These are phyloP conservation scores for Monosporascus sp. DNA, from an alignment of 2,329 filamentous ascomycete genomes.

Conservation along the genomic window DNA sequence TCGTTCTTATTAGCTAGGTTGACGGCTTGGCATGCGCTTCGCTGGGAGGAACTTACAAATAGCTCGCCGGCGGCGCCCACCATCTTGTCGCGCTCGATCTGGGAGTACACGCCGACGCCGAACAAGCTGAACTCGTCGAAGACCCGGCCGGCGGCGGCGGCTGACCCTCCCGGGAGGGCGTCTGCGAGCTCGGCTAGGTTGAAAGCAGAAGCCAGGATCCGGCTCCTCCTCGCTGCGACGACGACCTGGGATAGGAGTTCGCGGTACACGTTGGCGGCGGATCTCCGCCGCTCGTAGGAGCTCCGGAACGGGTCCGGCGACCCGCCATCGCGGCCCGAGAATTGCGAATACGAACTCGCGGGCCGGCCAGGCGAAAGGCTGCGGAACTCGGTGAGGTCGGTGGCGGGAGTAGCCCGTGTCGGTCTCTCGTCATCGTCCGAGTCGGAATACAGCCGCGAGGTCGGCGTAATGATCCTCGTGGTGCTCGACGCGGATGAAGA, in stretches of 20 bases:
- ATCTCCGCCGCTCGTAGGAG: constrained; percentile 1
- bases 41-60: constrained; percentile 14
- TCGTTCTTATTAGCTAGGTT: not conserved
- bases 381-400: not conserved
- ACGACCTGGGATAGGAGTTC: constrained; percentile 5
- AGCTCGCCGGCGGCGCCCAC: constrained; percentile 24
- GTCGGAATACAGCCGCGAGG: not conserved
- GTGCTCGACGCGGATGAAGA: not conserved
- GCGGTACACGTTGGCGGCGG: not conserved
- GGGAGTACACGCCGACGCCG: not conserved
- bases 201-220: constrained; percentile 1
- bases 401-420: no score
- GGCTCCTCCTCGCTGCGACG: constrained; percentile 2
- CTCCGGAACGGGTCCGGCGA: not conserved
- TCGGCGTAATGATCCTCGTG: not conserved
- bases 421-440: not conserved
- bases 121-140: not conserved
- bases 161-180: not conserved
- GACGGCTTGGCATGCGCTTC: not conserved
- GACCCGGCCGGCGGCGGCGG: not conserved
- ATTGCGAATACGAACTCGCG: not conserved
- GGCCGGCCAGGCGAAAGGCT: not conserved
- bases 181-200: not conserved
- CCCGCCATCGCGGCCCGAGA: not conserved
- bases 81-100: constrained; percentile 17